Base-by-base conservation (phyloP, 2,329 filamentous ascomycete genomes). In the Hymenoscyphus fructigenus region DNA sequence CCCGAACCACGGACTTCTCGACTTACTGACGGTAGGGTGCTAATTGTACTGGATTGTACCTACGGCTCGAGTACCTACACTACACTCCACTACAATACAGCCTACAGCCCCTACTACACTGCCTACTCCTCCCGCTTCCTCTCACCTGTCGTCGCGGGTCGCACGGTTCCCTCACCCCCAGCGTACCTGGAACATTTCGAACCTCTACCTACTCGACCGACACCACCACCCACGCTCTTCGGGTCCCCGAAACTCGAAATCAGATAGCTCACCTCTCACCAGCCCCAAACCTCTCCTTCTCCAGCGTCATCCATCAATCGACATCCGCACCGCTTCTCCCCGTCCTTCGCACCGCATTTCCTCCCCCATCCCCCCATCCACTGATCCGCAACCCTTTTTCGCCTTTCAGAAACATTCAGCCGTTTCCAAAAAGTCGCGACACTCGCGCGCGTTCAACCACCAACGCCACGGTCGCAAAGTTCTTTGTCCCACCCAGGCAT, bases 401-500 rank as follows among this genome's bases (percentile, higher is more conserved):
- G 44, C 44, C 44, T 50, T 26, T 50, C n/a, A 50, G 44, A 50
- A 50, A 20, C 44, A 50, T 23, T 50, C 44, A 20, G 44, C 44
- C 44, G 44, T 50, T 50, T 23, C 44, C 20, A 50, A 10, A 50
- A 50, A 50, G 20, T 50, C 44, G 44, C 44, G 36, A 62, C 44
- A 57, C 62, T 66, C 60, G 65, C 68, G 63, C 67, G 67, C 69
- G 63, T 66, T 62, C 58, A 60, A 29, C 63, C 57, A 62, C 59
- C 53, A 7, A 60, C 58, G 58, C 58, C 38, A 60, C 58, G 23
- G 58, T 60, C 38, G 58, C 58, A 60, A 38, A 56, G 12, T 26
- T 61, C 58, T 59, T 65, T 65, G 70, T 71, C 63, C 58, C 53
- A 68, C 68, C 68, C 65, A 69, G 70, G 69, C 68, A 72, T 72